Base-by-base conservation (phyloP, 768 basidiomycete species). In the Lactarius akahatsu region DNA sequence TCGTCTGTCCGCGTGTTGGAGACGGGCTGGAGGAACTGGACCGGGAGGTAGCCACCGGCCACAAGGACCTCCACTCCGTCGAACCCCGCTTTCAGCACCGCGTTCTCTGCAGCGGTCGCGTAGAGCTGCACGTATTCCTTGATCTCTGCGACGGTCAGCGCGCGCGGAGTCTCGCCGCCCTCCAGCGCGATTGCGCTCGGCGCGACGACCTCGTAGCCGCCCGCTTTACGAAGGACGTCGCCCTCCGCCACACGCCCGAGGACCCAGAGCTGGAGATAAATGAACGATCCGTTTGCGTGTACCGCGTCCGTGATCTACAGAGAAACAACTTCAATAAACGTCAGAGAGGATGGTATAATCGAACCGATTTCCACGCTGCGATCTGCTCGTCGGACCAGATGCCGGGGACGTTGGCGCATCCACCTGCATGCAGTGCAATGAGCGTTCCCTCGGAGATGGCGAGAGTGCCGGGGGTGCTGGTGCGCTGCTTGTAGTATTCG, bases 381-480 rank as follows among this genome's bases (percentile, higher is more conserved):
- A 86, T 77, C 68, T 87, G 86, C 20, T 80, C 81, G 6, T 76
- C 72, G 11, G 70, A 78, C 76, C 78, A 85, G 38, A 86, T 80
- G 0, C 86, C 85, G 0, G 85, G 85, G 1, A 78, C 75, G 65
- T 78, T 36, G 18, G 16, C 11, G 2, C 36, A 73, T 77, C 4
- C 85, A 83, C 7, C 83, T 82, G 85, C 84, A 6, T 80, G 70
- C 1, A 73, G 72, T 0, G 82, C 79, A 59, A 90, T 82, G 60
- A 81, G 76, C 1, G 86, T 85, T 0, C 80, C 86, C 73, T 90
- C 87, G 4, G 84, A 75, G 65, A 91, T 80, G 45, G 85, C 74
- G 20, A 89, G 74, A 0, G 83, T 86, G 0, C 87, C 86, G 0
- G 82, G 80, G 0, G 73, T 69, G 50, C 77, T 76, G 6, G 76